Conservation (phyloP, 2,329 filamentous ascomycete genomes). For the Colletotrichum coccodes region DNA sequence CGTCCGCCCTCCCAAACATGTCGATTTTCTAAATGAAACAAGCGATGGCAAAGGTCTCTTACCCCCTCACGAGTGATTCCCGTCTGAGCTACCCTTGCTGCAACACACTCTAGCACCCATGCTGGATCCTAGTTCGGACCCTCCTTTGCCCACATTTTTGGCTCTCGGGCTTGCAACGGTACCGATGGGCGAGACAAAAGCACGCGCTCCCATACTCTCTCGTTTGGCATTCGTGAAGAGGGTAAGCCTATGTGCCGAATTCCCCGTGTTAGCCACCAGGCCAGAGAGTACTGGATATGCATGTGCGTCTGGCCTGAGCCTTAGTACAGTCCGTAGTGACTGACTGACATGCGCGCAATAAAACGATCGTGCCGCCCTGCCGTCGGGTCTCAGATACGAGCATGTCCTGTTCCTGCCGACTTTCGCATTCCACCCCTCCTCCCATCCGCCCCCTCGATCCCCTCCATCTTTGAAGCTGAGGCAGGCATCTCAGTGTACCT, state of each 20-base stretch:
- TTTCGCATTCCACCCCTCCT: constrained; percentile 25
- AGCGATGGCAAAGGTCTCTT: constrained; percentile 24
- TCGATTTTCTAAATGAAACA: constrained; percentile 28
- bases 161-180: constrained; percentile 26
- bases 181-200: constrained; percentile 29
- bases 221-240: not conserved
- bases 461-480: constrained; percentile 24
- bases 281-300: not conserved
- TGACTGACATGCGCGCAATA: constrained; percentile 14
- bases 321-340: not conserved
- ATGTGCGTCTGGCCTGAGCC: not conserved
- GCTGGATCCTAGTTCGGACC: constrained; percentile 16
- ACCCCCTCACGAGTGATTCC: constrained; percentile 23
- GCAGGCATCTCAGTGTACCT: constrained; percentile 12
- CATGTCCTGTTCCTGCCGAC: constrained; percentile 13
- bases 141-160: constrained; percentile 20
- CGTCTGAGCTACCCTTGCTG: constrained; percentile 31
- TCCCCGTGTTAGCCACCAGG: constrained; percentile 1
- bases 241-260: not conserved
- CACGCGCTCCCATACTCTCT: constrained; percentile 9
- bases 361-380: constrained; percentile 28
- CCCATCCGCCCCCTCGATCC: not conserved
- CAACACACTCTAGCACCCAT: constrained; percentile 17
- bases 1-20: not conserved
- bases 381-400: constrained; percentile 20